phyloP scores from a whole-genome alignment of 2,329 filamentous ascomycete genomes.

The Aspergillus felis region DNA sequence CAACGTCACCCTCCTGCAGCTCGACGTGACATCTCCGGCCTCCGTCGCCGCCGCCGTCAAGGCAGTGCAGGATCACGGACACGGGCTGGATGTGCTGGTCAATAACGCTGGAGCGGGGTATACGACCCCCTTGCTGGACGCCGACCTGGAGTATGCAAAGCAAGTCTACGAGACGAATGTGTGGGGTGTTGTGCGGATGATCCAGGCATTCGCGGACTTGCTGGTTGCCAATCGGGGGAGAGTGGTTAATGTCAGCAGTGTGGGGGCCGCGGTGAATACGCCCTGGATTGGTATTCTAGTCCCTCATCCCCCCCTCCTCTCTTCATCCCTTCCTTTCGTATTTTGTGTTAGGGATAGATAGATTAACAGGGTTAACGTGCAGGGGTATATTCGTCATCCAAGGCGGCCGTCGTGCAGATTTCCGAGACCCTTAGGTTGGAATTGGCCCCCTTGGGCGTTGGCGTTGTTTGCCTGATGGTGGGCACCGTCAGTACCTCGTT shows the following conservation, averaged over 20 bases:
- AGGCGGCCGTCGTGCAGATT: conserved; percentile 26
- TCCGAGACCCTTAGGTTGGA: conserved; percentile 31
- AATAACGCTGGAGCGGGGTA: conserved; percentile 39
- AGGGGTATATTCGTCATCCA: conserved; percentile 30
- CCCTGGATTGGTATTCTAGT: conserved; percentile 23
- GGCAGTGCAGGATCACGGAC: conserved; percentile 13
- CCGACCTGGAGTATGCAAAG: conserved; percentile 19
- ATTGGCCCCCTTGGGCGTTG: conserved; percentile 26
- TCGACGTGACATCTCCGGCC: conserved; percentile 21
- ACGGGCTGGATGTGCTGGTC: conserved; percentile 35
- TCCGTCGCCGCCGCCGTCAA: conserved; percentile 17
- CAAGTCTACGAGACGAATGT: conserved; percentile 33
- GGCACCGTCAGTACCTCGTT: conserved; percentile 20
- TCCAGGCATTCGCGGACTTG: conserved; percentile 27
- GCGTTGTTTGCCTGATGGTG: conserved; percentile 27
- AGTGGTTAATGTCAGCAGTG: conserved; percentile 22
- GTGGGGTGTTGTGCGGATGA: conserved; percentile 21
- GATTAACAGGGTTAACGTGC: no score
- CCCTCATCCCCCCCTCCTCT: no score
- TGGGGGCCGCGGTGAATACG: conserved; percentile 28
- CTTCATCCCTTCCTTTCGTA: neutral
- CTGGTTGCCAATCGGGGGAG: conserved; percentile 20
- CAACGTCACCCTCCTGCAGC: conserved; percentile 20
- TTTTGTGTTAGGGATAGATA: conserved; percentile 22
- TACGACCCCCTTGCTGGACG: conserved; percentile 23